Evolutionary conservation across 371 early-diverging fungal species (phyloP).

Genomic region (Mucor piriformis): DNA sequence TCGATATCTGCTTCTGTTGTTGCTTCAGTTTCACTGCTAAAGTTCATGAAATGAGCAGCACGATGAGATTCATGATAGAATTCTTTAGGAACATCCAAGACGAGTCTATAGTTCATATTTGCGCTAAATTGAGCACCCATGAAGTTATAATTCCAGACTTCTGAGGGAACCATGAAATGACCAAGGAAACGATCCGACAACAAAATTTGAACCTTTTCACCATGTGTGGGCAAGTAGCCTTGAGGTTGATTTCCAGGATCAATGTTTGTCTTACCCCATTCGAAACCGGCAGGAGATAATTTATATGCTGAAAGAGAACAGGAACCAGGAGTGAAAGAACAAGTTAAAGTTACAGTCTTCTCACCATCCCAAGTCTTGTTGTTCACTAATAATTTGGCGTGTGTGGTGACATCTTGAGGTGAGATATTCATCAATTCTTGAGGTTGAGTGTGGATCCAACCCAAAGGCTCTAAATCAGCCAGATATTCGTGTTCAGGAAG

Average conservation of each 20-base stretch:
- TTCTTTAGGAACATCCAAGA: constrained; percentile 91
- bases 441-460: constrained; percentile 98
- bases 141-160: constrained; percentile 93
- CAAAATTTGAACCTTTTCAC: constrained; percentile 95
- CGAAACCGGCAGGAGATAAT: constrained; percentile 92
- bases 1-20: constrained; percentile 71
- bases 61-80: constrained; percentile 97
- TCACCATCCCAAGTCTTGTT: constrained; percentile 96
- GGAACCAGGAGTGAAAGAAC: constrained; percentile 97
- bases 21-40: constrained; percentile 81
- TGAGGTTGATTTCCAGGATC: constrained; percentile 80
- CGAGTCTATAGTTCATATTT: constrained; percentile 89
- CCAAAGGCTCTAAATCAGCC: constrained; percentile 92
- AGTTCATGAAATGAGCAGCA: constrained; percentile 94
- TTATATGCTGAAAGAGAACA: constrained; percentile 96
- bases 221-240: constrained; percentile 87
- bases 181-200: constrained; percentile 95
- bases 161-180: constrained; percentile 97
- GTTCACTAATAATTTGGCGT: constrained; percentile 86
- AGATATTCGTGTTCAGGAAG: constrained; percentile 92
- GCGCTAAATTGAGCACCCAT: constrained; percentile 91
- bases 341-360: constrained; percentile 86
- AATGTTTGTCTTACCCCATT: constrained; percentile 90
- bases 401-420: constrained; percentile 91
- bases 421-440: constrained; percentile 90